phyloP scores from a whole-genome alignment of 768 basidiomycete species.

The Lepiota brunneoincarnata region DNA sequence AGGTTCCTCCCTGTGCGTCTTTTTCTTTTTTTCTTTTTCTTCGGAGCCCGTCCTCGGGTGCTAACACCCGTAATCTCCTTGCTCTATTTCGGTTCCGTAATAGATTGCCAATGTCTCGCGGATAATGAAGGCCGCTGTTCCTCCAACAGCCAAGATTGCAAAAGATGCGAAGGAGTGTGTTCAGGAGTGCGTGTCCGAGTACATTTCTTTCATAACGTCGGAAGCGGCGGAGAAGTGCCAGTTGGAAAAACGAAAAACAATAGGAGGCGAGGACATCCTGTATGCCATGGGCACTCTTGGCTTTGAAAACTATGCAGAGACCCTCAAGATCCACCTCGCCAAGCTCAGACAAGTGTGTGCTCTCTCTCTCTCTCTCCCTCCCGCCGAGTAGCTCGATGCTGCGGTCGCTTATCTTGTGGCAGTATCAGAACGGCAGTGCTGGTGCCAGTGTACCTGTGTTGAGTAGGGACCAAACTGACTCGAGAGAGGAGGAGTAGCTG shows the following conservation, averaged over 20 bases:
- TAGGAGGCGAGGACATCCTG: conserved; percentile 95
- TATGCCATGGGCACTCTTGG: conserved; percentile 92
- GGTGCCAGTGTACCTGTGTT: not conserved
- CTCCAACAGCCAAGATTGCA: conserved; percentile 89
- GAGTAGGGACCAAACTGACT: conserved; percentile 2
- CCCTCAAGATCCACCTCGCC: conserved; percentile 87
- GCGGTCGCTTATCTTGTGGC: not conserved
- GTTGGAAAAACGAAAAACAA: conserved; percentile 95
- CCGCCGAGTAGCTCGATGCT: not conserved
- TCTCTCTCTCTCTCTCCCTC: not conserved
- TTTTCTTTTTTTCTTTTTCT: conserved; percentile 2
- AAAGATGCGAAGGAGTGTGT: conserved; percentile 99
- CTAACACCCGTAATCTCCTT: not conserved
- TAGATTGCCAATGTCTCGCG: conserved; percentile 98
- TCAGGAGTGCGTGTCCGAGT: conserved; percentile 97
- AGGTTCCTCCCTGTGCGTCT: conserved; percentile 83
- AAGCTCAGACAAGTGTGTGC: conserved; percentile 75
- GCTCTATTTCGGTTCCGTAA: not conserved
- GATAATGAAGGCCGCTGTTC: conserved; percentile 94
- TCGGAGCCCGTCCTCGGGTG: not conserved
- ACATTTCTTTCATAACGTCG: conserved; percentile 96
- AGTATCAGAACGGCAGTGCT: conserved; percentile 7
- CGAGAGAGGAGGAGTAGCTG: conserved; percentile 1
- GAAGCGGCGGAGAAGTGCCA: conserved; percentile 96
- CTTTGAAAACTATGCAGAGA: conserved; percentile 93